phyloP scores from a whole-genome alignment of 768 basidiomycete genomes.

The Serendipita vermifera region DNA sequence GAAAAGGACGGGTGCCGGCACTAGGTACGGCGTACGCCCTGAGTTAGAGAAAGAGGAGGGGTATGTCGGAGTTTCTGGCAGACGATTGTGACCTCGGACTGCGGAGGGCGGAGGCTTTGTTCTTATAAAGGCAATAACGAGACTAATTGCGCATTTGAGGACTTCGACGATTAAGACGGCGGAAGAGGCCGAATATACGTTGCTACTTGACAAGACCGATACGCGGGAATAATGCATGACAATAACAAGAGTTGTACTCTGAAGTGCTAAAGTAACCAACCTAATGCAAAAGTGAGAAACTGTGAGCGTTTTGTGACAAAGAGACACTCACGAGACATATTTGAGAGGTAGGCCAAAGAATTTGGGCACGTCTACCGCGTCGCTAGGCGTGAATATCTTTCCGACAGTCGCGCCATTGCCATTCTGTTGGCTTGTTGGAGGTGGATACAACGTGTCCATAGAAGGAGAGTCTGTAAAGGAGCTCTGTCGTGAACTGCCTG shows the following conservation, averaged over 20 bases:
- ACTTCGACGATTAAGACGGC: constrained; percentile 93
- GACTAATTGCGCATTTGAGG: constrained; percentile 79
- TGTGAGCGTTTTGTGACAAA: constrained; percentile 9
- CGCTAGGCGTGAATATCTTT: too few species aligned
- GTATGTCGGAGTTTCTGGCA: constrained; percentile 2
- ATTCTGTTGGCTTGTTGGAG: too few species aligned
- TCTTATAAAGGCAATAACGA: constrained; percentile 60
- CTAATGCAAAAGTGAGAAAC: constrained; percentile 27
- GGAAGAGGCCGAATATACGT: constrained; percentile 81
- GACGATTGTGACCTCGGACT: constrained; percentile 22
- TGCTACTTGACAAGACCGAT: constrained; percentile 56
- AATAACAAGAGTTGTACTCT: constrained; percentile 82
- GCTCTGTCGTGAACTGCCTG: too few species aligned
- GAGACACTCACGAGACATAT: constrained; percentile 55
- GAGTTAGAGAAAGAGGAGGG: not conserved
- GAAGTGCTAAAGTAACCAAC: constrained; percentile 73
- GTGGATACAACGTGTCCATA: too few species aligned
- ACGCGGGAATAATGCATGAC: constrained; percentile 96
- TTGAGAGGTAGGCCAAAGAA: constrained; percentile 62
- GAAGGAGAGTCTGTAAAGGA: too few species aligned
- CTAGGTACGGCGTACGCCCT: constrained; percentile 7
- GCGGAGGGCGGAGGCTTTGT: constrained; percentile 34
- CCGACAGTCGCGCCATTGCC: too few species aligned
- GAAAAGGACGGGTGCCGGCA: constrained; percentile 23
- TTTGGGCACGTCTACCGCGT: constrained; percentile 29